Percentiles rank a stretch among this genome's conserved stretches.
phyloP scores from a whole-genome alignment of 2,329 filamentous ascomycete species.

The Arthrobotrys pseudoclavata region DNA sequence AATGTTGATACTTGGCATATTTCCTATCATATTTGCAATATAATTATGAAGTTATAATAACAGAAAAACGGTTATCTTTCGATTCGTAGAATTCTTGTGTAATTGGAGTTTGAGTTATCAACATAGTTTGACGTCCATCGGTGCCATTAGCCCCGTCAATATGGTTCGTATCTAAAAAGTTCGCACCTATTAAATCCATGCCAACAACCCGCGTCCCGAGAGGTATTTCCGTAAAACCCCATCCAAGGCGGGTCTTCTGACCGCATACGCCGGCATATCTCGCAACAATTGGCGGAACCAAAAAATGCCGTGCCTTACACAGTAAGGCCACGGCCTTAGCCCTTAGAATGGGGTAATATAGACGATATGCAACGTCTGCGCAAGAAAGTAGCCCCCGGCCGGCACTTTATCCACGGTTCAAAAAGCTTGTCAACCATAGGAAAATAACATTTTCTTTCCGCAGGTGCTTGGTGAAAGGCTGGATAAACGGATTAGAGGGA shows the following conservation, averaged over 20 bases:
- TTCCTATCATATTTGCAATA: background rate
- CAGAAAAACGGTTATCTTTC: background rate
- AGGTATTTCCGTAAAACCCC: conserved; percentile 4
- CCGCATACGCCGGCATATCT: conserved; percentile 35
- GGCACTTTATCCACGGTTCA: conserved; percentile 54
- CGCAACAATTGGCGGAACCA: conserved; percentile 50
- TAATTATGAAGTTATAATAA: conserved; percentile 25
- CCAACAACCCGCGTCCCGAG: conserved; percentile 15
- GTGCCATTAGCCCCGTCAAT: conserved; percentile 31
- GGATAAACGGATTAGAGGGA: conserved; percentile 31
- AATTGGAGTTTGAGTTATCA: conserved; percentile 7
- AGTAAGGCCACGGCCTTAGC: conserved; percentile 2
- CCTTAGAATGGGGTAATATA: conserved; percentile 41
- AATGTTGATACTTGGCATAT: conserved; percentile 20
- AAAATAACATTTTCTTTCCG: conserved; percentile 3
- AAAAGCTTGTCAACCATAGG: conserved; percentile 37
- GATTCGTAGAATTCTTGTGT: background rate
- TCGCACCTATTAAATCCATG: conserved; percentile 12
- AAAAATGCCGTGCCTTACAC: conserved; percentile 27
- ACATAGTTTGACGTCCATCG: conserved; percentile 10
- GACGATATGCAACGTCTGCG: conserved; percentile 16
- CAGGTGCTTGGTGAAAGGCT: background rate
- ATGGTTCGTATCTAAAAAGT: conserved; percentile 32
- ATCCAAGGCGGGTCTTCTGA: conserved; percentile 55
- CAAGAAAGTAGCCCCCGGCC: background rate